These are phyloP conservation scores for Setomelanomma holmii DNA, from an alignment of 2,329 filamentous ascomycete species.

Conservation along the genomic window DNA sequence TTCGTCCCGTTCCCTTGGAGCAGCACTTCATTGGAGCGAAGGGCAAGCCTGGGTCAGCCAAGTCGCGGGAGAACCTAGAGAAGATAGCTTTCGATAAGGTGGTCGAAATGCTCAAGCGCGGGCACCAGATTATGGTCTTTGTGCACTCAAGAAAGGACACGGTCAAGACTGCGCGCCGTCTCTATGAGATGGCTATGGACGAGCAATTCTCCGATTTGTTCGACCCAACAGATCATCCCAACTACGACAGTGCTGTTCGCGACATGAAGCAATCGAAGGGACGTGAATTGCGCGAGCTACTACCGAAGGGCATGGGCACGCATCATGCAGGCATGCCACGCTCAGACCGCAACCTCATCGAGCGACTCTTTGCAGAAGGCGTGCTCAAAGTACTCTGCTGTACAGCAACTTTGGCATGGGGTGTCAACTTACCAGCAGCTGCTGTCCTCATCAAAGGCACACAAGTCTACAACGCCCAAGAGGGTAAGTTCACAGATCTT, in stretches of 20 bases:
- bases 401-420: conserved; percentile 97
- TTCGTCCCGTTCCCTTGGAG: conserved; percentile 92
- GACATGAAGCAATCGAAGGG: conserved; percentile 88
- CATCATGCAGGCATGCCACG: conserved; percentile 98
- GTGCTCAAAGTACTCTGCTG: conserved; percentile 98
- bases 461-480: conserved; percentile 93
- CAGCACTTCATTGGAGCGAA: conserved; percentile 98
- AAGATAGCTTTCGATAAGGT: conserved; percentile 91
- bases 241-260: conserved; percentile 78
- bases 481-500: conserved; percentile 94
- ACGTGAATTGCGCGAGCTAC: conserved; percentile 84
- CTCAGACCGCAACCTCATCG: conserved; percentile 93
- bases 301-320: conserved; percentile 89
- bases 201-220: conserved; percentile 81
- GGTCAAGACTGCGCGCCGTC: conserved; percentile 81
- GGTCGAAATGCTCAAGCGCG: conserved; percentile 84
- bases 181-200: conserved; percentile 86
- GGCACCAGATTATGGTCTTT: conserved; percentile 99
- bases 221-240: conserved; percentile 78
- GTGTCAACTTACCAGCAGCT: conserved; percentile 96
- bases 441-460: conserved; percentile 98
- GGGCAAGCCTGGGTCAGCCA: conserved; percentile 82
- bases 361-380: conserved; percentile 86
- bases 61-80: conserved; percentile 88
- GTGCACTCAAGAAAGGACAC: conserved; percentile 97